Evolutionary conservation across 2,329 filamentous ascomycete species (phyloP), one percentile per base, ranked within the genome.

Genomic region (Alternaria burnsii): DNA sequence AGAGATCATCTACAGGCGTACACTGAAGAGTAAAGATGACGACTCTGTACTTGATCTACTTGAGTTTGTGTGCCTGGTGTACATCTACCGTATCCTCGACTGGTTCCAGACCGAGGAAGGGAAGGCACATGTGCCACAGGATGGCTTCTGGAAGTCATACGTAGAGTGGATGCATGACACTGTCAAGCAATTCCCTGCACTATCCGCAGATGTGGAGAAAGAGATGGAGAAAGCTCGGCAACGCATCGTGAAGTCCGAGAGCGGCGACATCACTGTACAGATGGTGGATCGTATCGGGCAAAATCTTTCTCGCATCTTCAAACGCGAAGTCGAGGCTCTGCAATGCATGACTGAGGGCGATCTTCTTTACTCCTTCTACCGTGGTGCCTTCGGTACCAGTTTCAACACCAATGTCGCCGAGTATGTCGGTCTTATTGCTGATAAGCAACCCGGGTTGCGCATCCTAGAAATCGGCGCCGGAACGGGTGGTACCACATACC

Each of bases 291-390:
- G 56, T 12, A 58, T 58, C 6, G 56, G 56, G 12, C 42, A 58
- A 12, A 58, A 54, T 12, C 56, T 58, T 43, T 48, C 50, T 12
- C 56, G 50, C 26, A 58, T 58, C 36, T 58, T 58, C 12, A 54
- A 42, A 1, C 56, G 42, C 20, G 56, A 58, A 26, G 56, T 58
- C 11, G 56, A 58, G 43, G 56, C 56, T 38, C 20, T 58, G 42
- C 56, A 58, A 11, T 58, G 56, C 36, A 58, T 58, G 56, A 54
- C 56, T 24, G 56, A 58, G 40, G 56, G 50, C 12, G 56, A 58
- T 18, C 56, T 58, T 28, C 50, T 58, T 36, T 58, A 58, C 14
- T 46, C 43, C 11, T 58, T 58, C 43, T 58, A 58, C 20, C 43
- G 50, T 0, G 56, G 56, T 2, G 56, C 56, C 1, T 58, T 58